Evolutionary conservation across 1,139 yeast species (phyloP).

Genomic region (Geotrichum cucujoidarum): DNA sequence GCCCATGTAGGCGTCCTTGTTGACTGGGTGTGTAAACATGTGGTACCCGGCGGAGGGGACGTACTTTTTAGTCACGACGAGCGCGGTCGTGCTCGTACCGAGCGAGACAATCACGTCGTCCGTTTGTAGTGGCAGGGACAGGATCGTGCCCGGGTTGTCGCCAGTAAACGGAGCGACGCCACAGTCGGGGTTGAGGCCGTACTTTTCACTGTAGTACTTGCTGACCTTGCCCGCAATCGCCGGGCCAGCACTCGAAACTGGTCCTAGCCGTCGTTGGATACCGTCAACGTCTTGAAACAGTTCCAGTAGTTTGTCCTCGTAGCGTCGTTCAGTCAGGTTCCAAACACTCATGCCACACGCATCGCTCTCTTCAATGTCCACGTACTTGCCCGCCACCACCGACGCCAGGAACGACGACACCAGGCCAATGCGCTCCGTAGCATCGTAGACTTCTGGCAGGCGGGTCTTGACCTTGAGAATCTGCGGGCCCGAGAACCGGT

Average conservation of each 20-base stretch:
- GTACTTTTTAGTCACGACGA: constrained; percentile 72
- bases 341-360: constrained; percentile 91
- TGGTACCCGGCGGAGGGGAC: constrained; percentile 80
- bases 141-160: constrained; percentile 83
- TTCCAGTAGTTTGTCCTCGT: constrained; percentile 48
- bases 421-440: constrained; percentile 61
- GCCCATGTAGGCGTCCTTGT: constrained; percentile 76
- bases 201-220: constrained; percentile 55
- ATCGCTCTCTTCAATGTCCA: constrained; percentile 73
- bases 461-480: constrained; percentile 65
- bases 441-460: constrained; percentile 49
- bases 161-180: constrained; percentile 69
- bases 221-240: constrained; percentile 23
- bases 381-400: constrained; percentile 58
- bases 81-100: constrained; percentile 87
- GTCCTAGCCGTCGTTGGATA: constrained; percentile 20
- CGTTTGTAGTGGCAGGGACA: constrained; percentile 70
- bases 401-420: constrained; percentile 78
- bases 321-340: constrained; percentile 53
- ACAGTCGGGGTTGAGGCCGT: constrained; percentile 52
- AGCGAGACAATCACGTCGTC: constrained; percentile 76
- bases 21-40: constrained; percentile 79
- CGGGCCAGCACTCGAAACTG: constrained; percentile 41
- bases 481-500: constrained; percentile 86
- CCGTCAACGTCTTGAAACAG: constrained; percentile 33